phyloP scores from a whole-genome alignment of 495 filamentous ascomycete species.

The Barbatosphaeria neglecta region DNA sequence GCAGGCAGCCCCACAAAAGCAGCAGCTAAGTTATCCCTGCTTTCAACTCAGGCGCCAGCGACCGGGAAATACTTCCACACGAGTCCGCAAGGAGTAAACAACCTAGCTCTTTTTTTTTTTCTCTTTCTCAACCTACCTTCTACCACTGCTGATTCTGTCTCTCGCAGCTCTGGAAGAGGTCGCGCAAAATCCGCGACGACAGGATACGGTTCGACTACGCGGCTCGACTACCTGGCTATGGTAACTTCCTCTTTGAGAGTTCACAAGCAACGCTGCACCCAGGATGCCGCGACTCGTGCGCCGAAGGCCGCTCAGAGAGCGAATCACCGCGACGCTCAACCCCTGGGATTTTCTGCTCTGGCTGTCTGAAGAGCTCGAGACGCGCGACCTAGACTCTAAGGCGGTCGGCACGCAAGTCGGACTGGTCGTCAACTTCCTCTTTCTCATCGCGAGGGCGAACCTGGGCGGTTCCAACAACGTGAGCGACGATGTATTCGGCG shows the following conservation, averaged over 20 bases:
- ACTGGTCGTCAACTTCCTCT: constrained; percentile 60
- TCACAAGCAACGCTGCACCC: constrained; percentile 29
- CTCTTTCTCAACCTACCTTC: not conserved
- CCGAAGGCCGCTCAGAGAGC: constrained; percentile 59
- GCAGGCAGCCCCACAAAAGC: not conserved
- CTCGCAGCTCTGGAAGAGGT: no score
- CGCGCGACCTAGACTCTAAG: constrained; percentile 79
- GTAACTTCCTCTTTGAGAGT: no score
- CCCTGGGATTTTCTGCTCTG: constrained; percentile 80
- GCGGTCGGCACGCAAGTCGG: constrained; percentile 64
- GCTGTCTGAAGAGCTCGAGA: constrained; percentile 81
- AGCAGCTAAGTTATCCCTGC: not conserved
- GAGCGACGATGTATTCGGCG: constrained; percentile 77
- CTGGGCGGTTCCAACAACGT: constrained; percentile 31
- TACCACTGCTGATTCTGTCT: no score
- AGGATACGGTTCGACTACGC: no score
- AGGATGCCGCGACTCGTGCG: constrained; percentile 56
- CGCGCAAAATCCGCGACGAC: no score
- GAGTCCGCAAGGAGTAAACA: not conserved
- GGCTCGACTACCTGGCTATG: no score
- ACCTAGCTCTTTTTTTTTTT: not conserved
- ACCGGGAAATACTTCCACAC: not conserved
- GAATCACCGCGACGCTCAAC: constrained; percentile 67
- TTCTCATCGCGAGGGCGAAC: constrained; percentile 76
- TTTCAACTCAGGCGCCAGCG: not conserved